These are phyloP conservation scores for Neonectria magnoliae DNA, from an alignment of 2,329 filamentous ascomycete species.

Conservation along the genomic window DNA sequence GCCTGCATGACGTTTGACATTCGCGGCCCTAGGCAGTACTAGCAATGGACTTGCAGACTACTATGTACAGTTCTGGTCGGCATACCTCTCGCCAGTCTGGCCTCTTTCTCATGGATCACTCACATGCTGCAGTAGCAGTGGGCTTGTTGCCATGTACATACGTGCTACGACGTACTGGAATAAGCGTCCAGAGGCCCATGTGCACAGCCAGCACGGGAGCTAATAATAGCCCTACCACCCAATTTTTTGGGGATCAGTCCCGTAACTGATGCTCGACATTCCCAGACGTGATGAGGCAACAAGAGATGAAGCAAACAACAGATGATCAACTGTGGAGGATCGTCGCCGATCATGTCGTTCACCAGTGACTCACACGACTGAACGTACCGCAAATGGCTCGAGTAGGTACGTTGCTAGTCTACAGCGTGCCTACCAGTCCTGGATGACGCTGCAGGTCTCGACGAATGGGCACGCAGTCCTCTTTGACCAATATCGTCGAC, in stretches of 20 bases:
- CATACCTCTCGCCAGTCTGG: not conserved
- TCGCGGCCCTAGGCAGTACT: not conserved
- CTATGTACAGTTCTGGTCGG: not conserved
- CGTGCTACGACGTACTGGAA: not conserved
- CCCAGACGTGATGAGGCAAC: not conserved
- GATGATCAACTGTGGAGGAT: not conserved
- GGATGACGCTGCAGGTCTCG: not conserved
- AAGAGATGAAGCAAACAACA: not conserved
- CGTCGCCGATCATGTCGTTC: not conserved
- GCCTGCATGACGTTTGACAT: conserved; percentile 25
- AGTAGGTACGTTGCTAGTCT: not conserved
- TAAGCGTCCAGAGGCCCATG: not conserved
- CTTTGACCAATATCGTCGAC: conserved; percentile 21
- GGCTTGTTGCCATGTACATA: not conserved
- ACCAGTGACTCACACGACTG: not conserved
- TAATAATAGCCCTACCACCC: conserved; percentile 1
- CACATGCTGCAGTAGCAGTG: conserved; percentile 3
- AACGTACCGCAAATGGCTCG: not conserved
- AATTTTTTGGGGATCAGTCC: not conserved
- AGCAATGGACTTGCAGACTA: conserved; percentile 7
- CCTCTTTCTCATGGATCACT: not conserved
- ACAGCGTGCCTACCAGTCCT: not conserved
- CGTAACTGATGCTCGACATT: not conserved
- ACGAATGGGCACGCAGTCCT: not conserved
- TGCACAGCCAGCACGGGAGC: not conserved